Conservation (phyloP, 768 basidiomycete genomes). For the Melanogaster broomeanus region DNA sequence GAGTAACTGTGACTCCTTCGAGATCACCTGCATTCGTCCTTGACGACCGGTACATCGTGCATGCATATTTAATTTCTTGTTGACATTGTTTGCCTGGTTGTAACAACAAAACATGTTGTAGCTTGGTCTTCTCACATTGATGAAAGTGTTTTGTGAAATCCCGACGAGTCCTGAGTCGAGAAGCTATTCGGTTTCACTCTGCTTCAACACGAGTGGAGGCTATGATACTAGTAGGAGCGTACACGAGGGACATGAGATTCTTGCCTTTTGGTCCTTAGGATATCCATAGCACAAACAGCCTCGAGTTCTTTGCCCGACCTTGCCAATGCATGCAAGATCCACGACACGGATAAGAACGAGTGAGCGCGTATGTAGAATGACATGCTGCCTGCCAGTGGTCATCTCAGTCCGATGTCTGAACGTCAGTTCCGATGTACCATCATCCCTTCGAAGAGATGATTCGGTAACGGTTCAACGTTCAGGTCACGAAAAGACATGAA, state of each 20-base stretch:
- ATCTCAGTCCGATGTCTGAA: too few relatives aligned
- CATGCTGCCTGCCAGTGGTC: too few relatives aligned
- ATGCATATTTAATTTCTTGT: constrained; percentile 28
- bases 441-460: constrained; percentile 41
- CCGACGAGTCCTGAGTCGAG: background rate
- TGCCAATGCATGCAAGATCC: constrained; percentile 56
- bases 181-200: too few relatives aligned
- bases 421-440: too few relatives aligned
- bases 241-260: constrained; percentile 56
- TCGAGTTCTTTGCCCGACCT: constrained; percentile 60
- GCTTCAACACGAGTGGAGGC: too few relatives aligned
- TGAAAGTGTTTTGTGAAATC: background rate
- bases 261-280: constrained; percentile 51
- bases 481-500: background rate
- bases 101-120: constrained; percentile 4
- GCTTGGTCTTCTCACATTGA: background rate
- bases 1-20: constrained; percentile 24
- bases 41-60: constrained; percentile 9
- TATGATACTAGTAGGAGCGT: too few relatives aligned
- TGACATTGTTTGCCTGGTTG: constrained; percentile 9
- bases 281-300: constrained; percentile 47
- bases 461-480: constrained; percentile 1
- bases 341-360: constrained; percentile 61
- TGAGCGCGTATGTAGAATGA: constrained; percentile 66
- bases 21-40: constrained; percentile 10